Evolutionary conservation across 2,329 filamentous ascomycete species (phyloP).

Genomic region (Cytospora paraplurivora): DNA sequence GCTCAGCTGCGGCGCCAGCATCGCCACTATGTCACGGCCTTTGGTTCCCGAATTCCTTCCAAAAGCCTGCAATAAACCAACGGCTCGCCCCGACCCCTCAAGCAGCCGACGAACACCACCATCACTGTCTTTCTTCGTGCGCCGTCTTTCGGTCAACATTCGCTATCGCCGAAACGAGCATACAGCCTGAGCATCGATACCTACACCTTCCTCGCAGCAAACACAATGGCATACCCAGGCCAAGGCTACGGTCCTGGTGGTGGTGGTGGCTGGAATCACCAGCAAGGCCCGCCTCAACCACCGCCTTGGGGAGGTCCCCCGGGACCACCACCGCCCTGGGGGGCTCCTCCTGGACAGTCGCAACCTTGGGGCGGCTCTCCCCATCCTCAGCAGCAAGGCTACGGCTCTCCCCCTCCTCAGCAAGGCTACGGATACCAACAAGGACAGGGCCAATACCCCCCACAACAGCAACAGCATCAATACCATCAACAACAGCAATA

Average conservation of each 20-base stretch:
- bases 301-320: slow-evolving; percentile 20
- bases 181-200: neutral
- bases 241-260: slow-evolving; percentile 34
- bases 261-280: slow-evolving; percentile 26
- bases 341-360: slow-evolving; percentile 8
- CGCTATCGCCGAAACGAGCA: neutral
- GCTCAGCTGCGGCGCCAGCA: no score
- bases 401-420: slow-evolving; percentile 16
- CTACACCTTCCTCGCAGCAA: neutral
- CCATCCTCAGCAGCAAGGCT: slow-evolving; percentile 10
- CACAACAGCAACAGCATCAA: slow-evolving; percentile 19
- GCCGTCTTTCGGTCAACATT: neutral
- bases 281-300: slow-evolving; percentile 29
- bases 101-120: neutral
- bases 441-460: slow-evolving; percentile 11
- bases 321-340: slow-evolving; percentile 21
- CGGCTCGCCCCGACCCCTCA: neutral
- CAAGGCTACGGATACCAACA: slow-evolving; percentile 28
- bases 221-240: slow-evolving; percentile 32
- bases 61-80: no score
- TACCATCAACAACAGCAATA: slow-evolving; percentile 13
- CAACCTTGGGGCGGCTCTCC: slow-evolving; percentile 17
- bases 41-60: no score
- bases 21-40: no score
- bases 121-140: neutral